A percentile compares a stretch with the other conserved stretches of the same genome.
phyloP scores from a whole-genome alignment of 2,329 filamentous ascomycete species.

The Epichloe uncinata region DNA sequence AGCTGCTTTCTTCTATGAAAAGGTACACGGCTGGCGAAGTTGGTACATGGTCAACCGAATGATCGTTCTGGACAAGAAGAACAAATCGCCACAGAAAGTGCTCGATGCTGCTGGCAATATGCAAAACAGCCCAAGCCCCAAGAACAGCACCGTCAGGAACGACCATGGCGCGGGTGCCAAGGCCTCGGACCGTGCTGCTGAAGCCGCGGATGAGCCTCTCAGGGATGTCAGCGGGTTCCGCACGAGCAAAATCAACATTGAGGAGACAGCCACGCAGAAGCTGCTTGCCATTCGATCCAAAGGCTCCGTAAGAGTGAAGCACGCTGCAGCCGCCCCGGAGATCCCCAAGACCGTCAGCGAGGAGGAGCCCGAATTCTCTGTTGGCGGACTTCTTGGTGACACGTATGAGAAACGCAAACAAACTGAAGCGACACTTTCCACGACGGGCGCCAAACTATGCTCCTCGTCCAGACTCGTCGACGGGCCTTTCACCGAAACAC shows the following conservation, averaged over 20 bases:
- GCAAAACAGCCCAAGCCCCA: background rate
- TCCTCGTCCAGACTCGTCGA: slow-evolving; percentile 13
- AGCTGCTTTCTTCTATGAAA: slow-evolving; percentile 54
- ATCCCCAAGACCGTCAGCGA: background rate
- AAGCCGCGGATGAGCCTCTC: slow-evolving; percentile 4
- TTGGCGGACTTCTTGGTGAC: slow-evolving; percentile 38
- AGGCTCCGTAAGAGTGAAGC: background rate
- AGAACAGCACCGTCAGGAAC: slow-evolving; percentile 1
- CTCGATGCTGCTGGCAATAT: background rate
- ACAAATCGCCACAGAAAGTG: slow-evolving; percentile 10
- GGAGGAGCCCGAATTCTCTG: slow-evolving; percentile 31
- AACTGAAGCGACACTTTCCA: slow-evolving; percentile 14
- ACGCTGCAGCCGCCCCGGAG: background rate
- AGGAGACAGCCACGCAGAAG: background rate
- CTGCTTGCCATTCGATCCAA: background rate
- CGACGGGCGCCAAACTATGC: slow-evolving; percentile 18
- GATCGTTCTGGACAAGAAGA: slow-evolving; percentile 31
- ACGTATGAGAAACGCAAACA: slow-evolving; percentile 34
- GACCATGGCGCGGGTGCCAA: background rate
- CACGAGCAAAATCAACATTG: slow-evolving; percentile 5
- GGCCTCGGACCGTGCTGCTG: background rate
- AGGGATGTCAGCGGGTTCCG: slow-evolving; percentile 9
- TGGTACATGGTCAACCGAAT: slow-evolving; percentile 77
- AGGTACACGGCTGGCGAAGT: slow-evolving; percentile 72
- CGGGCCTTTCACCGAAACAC: slow-evolving; percentile 39